phyloP scores from a whole-genome alignment of 352 stramenopile species.

The Globisporangium abappressorium region DNA sequence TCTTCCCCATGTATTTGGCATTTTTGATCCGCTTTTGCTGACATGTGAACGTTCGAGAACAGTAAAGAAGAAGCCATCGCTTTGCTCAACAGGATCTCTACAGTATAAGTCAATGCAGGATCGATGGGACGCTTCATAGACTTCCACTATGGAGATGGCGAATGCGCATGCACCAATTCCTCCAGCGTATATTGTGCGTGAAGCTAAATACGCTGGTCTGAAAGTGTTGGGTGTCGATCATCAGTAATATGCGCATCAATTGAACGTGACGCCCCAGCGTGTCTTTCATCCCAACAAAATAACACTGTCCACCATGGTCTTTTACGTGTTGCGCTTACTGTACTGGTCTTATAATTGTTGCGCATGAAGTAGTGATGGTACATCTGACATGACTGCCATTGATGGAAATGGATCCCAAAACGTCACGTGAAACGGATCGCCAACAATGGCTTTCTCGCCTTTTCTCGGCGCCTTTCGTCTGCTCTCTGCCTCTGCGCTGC shows the following conservation, averaged over 20 bases:
- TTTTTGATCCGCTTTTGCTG: background rate
- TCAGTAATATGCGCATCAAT: background rate
- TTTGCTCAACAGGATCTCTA: background rate
- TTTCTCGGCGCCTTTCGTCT: constrained; percentile 6
- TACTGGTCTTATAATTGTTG: background rate
- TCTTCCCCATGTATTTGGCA: background rate
- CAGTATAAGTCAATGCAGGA: background rate
- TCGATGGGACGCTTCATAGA: background rate
- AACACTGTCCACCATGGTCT: background rate
- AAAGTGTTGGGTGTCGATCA: background rate
- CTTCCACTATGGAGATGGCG: background rate
- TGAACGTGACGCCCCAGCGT: background rate
- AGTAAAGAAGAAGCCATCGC: background rate
- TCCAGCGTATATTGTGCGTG: background rate
- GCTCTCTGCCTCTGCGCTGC: background rate
- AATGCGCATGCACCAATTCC: background rate
- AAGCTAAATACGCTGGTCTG: background rate
- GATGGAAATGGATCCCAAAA: constrained; percentile 8
- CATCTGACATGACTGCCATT: background rate
- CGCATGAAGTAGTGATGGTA: background rate
- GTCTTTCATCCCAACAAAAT: background rate
- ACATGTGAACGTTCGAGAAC: constrained; percentile 6
- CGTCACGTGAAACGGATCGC: constrained; percentile 6
- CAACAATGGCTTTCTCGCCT: background rate
- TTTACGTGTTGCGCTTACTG: background rate